A percentile compares a stretch with the other conserved stretches of the same genome.
phyloP scores from a whole-genome alignment of 2,329 filamentous ascomycete species.

The Alternaria dauci region DNA sequence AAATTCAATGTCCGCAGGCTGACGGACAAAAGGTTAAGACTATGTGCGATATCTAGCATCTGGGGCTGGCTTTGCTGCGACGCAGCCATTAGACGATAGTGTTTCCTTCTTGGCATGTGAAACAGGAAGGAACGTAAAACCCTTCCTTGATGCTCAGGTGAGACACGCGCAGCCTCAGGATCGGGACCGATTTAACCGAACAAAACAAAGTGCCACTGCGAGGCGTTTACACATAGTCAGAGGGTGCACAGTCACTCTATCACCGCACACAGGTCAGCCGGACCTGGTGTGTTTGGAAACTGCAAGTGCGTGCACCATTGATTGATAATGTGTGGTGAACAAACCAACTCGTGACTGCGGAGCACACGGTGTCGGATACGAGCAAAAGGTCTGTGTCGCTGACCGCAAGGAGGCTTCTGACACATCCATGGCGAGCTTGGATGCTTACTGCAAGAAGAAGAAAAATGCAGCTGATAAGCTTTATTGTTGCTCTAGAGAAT shows the following conservation, averaged over 20 bases:
- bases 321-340: not conserved
- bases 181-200: not conserved
- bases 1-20: not conserved
- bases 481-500: not conserved
- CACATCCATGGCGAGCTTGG: not conserved
- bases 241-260: not conserved
- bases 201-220: not conserved
- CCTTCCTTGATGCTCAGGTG: conserved; percentile 30
- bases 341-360: not conserved
- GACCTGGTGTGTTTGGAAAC: not conserved
- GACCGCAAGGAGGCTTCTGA: not conserved
- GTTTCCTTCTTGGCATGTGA: conserved; percentile 35
- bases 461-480: not conserved
- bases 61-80: not conserved
- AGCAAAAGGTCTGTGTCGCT: not conserved
- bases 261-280: not conserved
- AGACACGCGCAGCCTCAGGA: conserved; percentile 34
- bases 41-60: not conserved
- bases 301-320: not conserved
- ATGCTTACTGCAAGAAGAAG: not conserved
- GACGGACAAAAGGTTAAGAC: not conserved
- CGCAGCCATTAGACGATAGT: conserved; percentile 10
- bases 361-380: not conserved
- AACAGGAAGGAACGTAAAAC: conserved; percentile 34
- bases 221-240: not conserved